Base-by-base conservation (phyloP, 2,329 filamentous ascomycete genomes). In the Eurotiales sp. region DNA sequence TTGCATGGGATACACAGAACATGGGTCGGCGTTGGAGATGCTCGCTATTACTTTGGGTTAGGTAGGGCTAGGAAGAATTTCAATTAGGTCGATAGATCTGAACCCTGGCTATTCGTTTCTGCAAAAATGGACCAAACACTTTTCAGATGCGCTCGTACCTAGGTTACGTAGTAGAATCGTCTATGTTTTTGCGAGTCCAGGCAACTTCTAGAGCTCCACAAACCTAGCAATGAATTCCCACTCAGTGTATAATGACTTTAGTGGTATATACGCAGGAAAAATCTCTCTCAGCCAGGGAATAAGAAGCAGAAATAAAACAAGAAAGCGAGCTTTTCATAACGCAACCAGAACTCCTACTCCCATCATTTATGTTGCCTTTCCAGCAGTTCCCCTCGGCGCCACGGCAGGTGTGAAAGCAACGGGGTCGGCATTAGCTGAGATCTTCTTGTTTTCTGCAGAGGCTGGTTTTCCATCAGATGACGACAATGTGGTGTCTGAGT, bases 361-460 rank as follows among this genome's bases (percentile, higher is more conserved):
- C n/a, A n/a, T n/a, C n/a, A 23, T 36, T 12, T 43, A 50, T n/a
- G 39, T 43, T 5, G 47, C 25, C 47, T 50, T 50, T 22, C 45
- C 45, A 19, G 45, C 45, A 39, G 19, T 17, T 1, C 47, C 51
- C 21, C 44, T 54, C 39, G 41, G 41, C 15, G 42, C 46, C 32
- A 54, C 27, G 27, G 39, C 46, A 10, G 51, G 51, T 8, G 51
- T 21, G 39, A 54, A 53, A 32, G 34, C 51, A 30, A 50, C 25
- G 2, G 51, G 51, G 23, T 55, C 49, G 10, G 45, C 50, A 11
- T 46, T 46, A 3, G 37, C 23, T 12, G 51, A 47, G 14, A 54
- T 54, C 52, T 54, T 54, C 42, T 54, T 46, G 17, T 40, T n/a
- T n/a, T n/a, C 37, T n/a, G 54, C 29, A 8, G 42, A 22, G 2